A percentile compares a stretch with the other conserved stretches of the same genome.
Conservation (phyloP, 2,329 filamentous ascomycete species). For the Purpureocillium lavendulum region DNA sequence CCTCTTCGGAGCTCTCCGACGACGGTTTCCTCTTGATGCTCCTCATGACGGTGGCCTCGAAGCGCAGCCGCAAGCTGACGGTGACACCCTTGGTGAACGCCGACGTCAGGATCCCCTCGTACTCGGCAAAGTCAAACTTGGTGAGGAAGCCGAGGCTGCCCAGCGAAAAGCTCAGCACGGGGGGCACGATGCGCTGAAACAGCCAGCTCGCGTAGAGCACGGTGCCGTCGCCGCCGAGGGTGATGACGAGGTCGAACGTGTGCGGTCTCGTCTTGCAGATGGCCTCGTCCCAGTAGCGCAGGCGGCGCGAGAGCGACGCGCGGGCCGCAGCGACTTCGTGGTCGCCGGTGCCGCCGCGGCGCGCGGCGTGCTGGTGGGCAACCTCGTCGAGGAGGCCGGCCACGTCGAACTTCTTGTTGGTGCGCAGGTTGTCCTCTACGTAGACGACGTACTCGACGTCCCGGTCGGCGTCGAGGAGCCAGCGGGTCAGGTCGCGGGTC, state of each 20-base stretch:
- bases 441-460: slow-evolving; percentile 68
- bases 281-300: slow-evolving; percentile 77
- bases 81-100: slow-evolving; percentile 79
- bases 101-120: slow-evolving; percentile 57
- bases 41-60: slow-evolving; percentile 92
- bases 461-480: slow-evolving; percentile 68
- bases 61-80: slow-evolving; percentile 77
- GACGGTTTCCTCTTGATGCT: slow-evolving; percentile 39
- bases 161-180: slow-evolving; percentile 82
- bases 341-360: slow-evolving; percentile 29
- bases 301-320: slow-evolving; percentile 35
- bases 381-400: slow-evolving; percentile 58
- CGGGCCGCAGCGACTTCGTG: slow-evolving; percentile 23
- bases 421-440: slow-evolving; percentile 67
- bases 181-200: slow-evolving; percentile 91
- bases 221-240: slow-evolving; percentile 90
- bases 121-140: slow-evolving; percentile 85
- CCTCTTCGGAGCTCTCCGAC: slow-evolving; percentile 20
- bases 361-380: slow-evolving; percentile 15
- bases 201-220: slow-evolving; percentile 95
- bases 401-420: slow-evolving; percentile 66
- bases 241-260: slow-evolving; percentile 88
- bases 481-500: slow-evolving; percentile 68
- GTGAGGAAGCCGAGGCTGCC: slow-evolving; percentile 92
- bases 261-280: slow-evolving; percentile 74